Evolutionary conservation across 495 filamentous ascomycete genomes (phyloP), one percentile per base, ranked within the genome.

Genomic region (Neurospora tetrasperma): DNA sequence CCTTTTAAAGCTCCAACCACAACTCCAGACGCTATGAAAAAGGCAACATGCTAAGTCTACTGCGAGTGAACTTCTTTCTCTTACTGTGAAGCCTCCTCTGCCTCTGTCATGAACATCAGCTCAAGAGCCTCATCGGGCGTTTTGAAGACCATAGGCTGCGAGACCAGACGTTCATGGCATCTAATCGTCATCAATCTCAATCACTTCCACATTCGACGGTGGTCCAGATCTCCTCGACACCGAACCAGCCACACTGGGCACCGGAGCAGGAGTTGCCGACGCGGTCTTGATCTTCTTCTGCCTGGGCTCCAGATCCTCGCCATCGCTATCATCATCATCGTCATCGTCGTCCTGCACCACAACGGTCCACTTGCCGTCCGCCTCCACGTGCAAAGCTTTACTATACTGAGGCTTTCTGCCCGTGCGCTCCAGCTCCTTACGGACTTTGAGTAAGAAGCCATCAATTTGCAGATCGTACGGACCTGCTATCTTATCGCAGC

Each of bases 391-490:
- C 69, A 94, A 88, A 0, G 87, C 84, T 74, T 89, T 89, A 5
- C 86, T 83, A n/a, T 81, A 78, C 27, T 88, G 74, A 10, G 27
- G 54, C 20, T 80, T 75, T 20, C 79, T 77, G 43, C 81, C 80
- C 11, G 79, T 80, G 7, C 76, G 73, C 66, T 83, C 80, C 4
- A 93, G 80, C 59, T 84, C 76, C 6, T 76, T 72, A 44, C 85
- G 86, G 2, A 97, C 86, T 5, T 86, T 82, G 31, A 83, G 78
- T 48, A 97, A 83, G 76, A 93, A 97, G 5, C 84, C 85, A 78
- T 97, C 94, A 12, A 93, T 81, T 23, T 88, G 75, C 12, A 97
- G 83, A 48, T 78, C 86, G 38, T 87, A 85, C 0, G 94, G 94
- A 10, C 94, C 86, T 9, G 91, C 92, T 77, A 96, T 93, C 42